Evolutionary conservation across 1,139 yeast genomes (phyloP), one percentile per base, ranked within the genome.

Genomic region (Zhuliangozyma blackwelliae): DNA sequence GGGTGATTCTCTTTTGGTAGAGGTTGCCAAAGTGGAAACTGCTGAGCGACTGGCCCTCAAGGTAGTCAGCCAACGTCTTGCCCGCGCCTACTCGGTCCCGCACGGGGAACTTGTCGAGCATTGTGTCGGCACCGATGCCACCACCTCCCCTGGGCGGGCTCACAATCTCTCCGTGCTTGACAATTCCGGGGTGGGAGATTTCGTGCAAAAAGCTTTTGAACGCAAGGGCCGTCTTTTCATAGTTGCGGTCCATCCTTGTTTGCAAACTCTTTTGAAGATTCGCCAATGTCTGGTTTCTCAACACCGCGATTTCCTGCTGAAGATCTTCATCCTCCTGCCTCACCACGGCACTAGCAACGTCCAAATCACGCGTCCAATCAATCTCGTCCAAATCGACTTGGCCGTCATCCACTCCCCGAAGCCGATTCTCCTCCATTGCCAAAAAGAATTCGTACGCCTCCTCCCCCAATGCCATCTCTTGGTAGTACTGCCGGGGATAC

Each of bases 401-500:
- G 23, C 9, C 9, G 5, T 28, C 27, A 7, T 29, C 31, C 25
- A 22, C 16, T 10, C 27, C 38, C 5, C 32, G 13, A 8, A 1
- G 13, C 8, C 25, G 25, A 12, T 32, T 28, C 11, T 26, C 30
- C 32, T 34, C 48, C 25, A 41, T 25, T 5, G 46, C 47, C 21
- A 59, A 27, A 32, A 61, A 33, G 30, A 43, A 47, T 40, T 72
- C 78, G 72, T 72, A 69, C 3, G 48, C 32, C 1, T 61, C 65
- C 39, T 68, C 73, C 26, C 50, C 49, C n/a, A 43, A 44, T 4
- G 56, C 61, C 35, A 57, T 47, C n/a, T 49, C 34, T 32, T 57
- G 54, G 44, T 68, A 57, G 40, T 64, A 48, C 7, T 28, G n/a
- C 21, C 52, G 41, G 0, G 74, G 64, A 34, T 45, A 57, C 43